These are phyloP conservation scores for Beauveria bassiana DNA, from an alignment of 2,329 filamentous ascomycete genomes.

Conservation along the genomic window DNA sequence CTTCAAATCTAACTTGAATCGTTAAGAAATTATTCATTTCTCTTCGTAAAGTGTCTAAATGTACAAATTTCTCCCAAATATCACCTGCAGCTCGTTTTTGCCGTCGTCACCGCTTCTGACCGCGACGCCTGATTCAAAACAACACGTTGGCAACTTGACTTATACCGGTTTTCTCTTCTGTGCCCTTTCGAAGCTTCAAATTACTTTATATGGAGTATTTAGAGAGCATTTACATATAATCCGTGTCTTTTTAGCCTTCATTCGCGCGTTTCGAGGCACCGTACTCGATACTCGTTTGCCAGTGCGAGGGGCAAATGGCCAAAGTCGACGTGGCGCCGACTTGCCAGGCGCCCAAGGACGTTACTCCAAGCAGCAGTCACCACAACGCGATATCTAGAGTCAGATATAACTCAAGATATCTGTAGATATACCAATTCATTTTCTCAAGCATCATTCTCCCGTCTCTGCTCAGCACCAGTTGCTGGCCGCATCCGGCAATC, in stretches of 20 bases:
- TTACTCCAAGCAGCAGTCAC: neutral
- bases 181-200: neutral
- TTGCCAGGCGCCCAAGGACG: neutral
- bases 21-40: neutral
- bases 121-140: neutral
- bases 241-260: neutral
- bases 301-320: constrained; percentile 1
- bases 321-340: neutral
- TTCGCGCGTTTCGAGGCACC: neutral
- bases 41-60: neutral
- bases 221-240: neutral
- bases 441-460: neutral
- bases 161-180: constrained; percentile 2
- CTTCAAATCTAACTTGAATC: neutral
- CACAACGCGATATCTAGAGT: neutral
- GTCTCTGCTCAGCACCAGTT: neutral
- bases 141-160: constrained; percentile 3
- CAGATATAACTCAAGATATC: neutral
- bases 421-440: neutral
- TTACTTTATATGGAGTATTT: neutral
- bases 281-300: neutral
- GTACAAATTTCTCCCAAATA: neutral
- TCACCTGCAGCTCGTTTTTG: neutral
- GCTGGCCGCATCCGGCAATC: neutral
- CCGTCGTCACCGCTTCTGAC: neutral